Evolutionary conservation across 2,329 filamentous ascomycete species (phyloP).

Genomic region (Pseudopyricularia javanii): DNA sequence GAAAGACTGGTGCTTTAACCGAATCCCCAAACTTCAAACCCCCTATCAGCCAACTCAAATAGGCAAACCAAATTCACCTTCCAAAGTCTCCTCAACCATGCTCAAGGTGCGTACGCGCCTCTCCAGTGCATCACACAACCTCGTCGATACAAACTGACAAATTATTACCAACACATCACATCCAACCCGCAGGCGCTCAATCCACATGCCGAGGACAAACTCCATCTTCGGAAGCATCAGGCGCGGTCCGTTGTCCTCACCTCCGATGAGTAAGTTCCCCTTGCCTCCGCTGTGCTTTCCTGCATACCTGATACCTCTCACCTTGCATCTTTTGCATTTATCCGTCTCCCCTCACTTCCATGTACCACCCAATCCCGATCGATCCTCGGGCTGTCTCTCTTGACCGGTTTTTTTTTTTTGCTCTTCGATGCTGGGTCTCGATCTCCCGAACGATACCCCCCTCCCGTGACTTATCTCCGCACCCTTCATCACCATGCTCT

Average conservation of each 20-base stretch:
- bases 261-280: conserved; percentile 49
- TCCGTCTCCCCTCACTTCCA: background rate
- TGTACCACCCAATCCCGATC: background rate
- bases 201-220: conserved; percentile 52
- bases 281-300: background rate
- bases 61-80: too few relatives aligned
- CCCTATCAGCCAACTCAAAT: too few relatives aligned
- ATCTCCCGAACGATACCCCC: too few relatives aligned
- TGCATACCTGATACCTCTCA: background rate
- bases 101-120: too few relatives aligned
- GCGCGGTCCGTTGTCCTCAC: conserved; percentile 76
- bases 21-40: too few relatives aligned
- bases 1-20: too few relatives aligned
- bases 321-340: background rate
- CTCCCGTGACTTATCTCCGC: too few relatives aligned
- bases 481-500: too few relatives aligned
- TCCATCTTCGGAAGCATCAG: conserved; percentile 71
- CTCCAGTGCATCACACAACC: too few relatives aligned
- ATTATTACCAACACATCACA: background rate
- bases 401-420: background rate
- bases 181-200: conserved; percentile 17
- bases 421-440: too few relatives aligned
- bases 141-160: too few relatives aligned
- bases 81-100: too few relatives aligned
- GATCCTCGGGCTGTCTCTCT: background rate